Base-by-base conservation (phyloP, 228 moss, liverwort and hornwort species). In the Sphagnum magellanicum region DNA sequence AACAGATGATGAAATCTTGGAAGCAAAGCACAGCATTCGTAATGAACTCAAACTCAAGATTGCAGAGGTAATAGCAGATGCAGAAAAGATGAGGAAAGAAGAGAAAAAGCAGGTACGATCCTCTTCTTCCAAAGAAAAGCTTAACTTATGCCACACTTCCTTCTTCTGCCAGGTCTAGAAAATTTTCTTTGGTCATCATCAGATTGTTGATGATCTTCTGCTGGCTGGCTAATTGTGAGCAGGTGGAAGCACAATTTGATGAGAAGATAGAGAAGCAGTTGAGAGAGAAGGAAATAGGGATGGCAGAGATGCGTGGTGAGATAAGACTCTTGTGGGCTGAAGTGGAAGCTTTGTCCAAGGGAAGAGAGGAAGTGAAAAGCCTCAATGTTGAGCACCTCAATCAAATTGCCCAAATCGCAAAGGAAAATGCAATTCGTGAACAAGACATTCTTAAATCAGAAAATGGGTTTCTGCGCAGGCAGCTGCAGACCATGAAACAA, bases 1-100 rank as follows among this genome's bases (percentile, higher is more conserved):
- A 73, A 86, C 87, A 63, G 93, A 98, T 60, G 91, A 91, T 63
- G 97, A 91, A 68, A 79, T 97, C 50, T 75, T 87, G 53, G 91
- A 92, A 46, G 75, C 91, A 50, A 93, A 90, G 75, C 91, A 85
- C 70, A 91, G 86, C 64, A 87, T 98, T 63, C 84, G 79, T 7
- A 87, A 79, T 63, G 98, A 98, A 63, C 79, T 98, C 69, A 92
- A 89, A 72, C 71, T 79, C 16, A 84, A 91, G 63, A 78, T 93
- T 66, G 82, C 89, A 49, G 90, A 98, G 76, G 76, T 93, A 57
- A 71, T 87, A 69, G 76, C 79, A 57, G 88, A 93, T 61, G 84
- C 88, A 77, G 93, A 93, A 61, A 80, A 82, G 49, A 87, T 90
- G 50, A 91, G 92, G 63, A 72, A 70, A 71, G 87, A 87, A 65